These are phyloP conservation scores for Pseudogymnoascus sp. DNA, from an alignment of 2,329 filamentous ascomycete species.

Conservation along the genomic window DNA sequence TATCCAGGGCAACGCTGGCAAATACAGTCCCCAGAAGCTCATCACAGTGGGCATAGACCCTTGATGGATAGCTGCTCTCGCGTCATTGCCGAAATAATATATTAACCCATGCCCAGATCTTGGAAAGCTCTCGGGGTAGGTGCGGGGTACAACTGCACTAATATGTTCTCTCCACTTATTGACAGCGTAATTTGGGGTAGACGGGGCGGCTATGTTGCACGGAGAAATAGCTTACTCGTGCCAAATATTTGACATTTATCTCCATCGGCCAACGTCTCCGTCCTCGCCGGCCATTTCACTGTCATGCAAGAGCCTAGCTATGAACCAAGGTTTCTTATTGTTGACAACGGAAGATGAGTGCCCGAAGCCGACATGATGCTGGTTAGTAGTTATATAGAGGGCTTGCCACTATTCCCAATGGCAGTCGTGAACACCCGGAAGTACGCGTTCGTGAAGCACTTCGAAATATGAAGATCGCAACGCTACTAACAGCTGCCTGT, in stretches of 20 bases:
- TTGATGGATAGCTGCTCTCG: not conserved
- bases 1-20: not conserved
- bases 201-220: not conserved
- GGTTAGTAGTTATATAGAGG: not conserved
- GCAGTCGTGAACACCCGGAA: not conserved
- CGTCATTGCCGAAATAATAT: constrained; percentile 1
- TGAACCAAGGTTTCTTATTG: not conserved
- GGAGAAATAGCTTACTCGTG: constrained; percentile 7
- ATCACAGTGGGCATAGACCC: not conserved
- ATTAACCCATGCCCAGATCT: not conserved
- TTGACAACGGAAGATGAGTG: constrained; percentile 2
- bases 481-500: constrained; percentile 7
- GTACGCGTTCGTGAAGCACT: not conserved
- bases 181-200: not conserved
- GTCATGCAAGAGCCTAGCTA: not conserved
- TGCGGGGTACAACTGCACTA: not conserved
- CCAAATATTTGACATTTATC: constrained; percentile 1
- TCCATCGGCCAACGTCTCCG: not conserved
- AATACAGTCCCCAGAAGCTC: not conserved
- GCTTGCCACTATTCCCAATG: not conserved
- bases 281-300: not conserved
- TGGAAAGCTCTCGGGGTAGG: not conserved
- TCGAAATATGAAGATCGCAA: not conserved
- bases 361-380: not conserved
- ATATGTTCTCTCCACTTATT: not conserved